Conservation (phyloP, 257 asterid species). For the Fraxinus cuspidata region DNA sequence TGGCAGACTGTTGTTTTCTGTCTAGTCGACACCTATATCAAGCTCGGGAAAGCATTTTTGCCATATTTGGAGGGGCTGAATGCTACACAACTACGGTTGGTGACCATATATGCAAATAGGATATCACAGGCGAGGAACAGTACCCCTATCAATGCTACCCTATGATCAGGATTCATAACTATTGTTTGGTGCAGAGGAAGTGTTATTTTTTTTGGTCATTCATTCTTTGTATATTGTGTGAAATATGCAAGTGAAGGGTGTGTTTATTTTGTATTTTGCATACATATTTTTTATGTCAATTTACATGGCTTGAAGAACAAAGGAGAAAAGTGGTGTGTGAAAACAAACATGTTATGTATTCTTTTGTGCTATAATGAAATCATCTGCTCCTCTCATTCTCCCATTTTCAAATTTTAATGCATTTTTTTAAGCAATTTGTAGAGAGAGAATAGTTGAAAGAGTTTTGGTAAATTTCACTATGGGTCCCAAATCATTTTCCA, state of each 20-base stretch:
- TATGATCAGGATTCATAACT: conserved; percentile 26
- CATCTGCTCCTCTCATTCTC: neutral
- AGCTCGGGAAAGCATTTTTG: conserved; percentile 90
- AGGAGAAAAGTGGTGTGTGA: neutral
- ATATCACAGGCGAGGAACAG: conserved; percentile 98
- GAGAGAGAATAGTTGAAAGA: neutral
- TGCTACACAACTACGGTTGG: conserved; percentile 84
- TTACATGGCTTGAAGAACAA: neutral
- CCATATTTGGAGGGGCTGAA: conserved; percentile 93
- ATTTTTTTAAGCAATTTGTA: neutral
- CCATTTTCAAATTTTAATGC: neutral
- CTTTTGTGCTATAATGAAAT: neutral
- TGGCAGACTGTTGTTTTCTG: conserved; percentile 97
- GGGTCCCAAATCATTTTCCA: too few species aligned
- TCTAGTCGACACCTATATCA: conserved; percentile 89
- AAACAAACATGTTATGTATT: neutral
- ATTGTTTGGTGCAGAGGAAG: conserved; percentile 19
- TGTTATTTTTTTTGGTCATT: conserved; percentile 35
- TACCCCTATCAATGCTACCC: conserved; percentile 62
- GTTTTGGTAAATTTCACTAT: neutral
- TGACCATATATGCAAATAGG: conserved; percentile 91
- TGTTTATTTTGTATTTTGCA: conserved; percentile 23
- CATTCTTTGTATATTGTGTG: conserved; percentile 38
- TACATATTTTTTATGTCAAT: conserved; percentile 16
- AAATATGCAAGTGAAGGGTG: conserved; percentile 28